These are phyloP conservation scores for Xylariomycetidae sp. DNA, from an alignment of 2,329 filamentous ascomycete genomes.

Conservation along the genomic window DNA sequence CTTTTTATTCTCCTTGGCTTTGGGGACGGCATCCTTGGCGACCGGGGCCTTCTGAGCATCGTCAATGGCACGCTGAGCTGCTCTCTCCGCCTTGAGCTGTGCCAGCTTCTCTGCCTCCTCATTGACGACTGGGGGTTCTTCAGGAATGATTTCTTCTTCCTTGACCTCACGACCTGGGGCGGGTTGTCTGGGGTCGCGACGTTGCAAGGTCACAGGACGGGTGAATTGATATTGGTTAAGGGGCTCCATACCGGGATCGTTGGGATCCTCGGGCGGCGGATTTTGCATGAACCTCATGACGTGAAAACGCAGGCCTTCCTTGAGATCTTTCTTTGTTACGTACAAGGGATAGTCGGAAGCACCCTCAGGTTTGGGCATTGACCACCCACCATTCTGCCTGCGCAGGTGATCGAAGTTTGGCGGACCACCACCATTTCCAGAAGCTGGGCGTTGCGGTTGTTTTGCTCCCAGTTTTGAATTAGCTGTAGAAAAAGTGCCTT, in stretches of 20 bases:
- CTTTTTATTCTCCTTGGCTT: slow-evolving; percentile 41
- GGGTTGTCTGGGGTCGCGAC: slow-evolving; percentile 75
- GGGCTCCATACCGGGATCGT: slow-evolving; percentile 62
- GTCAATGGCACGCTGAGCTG: slow-evolving; percentile 81
- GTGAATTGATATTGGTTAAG: slow-evolving; percentile 73
- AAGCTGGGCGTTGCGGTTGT: not conserved
- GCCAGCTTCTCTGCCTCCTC: slow-evolving; percentile 62
- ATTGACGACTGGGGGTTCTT: slow-evolving; percentile 43
- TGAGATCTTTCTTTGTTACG: slow-evolving; percentile 75
- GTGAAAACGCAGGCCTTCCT: slow-evolving; percentile 79
- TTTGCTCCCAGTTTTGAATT: slow-evolving; percentile 12
- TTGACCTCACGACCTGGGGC: slow-evolving; percentile 61
- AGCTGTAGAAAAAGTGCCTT: slow-evolving; percentile 16
- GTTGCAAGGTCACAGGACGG: slow-evolving; percentile 81
- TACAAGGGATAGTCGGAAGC: slow-evolving; percentile 60
- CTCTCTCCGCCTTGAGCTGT: slow-evolving; percentile 70
- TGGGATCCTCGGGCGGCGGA: slow-evolving; percentile 40
- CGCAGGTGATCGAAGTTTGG: slow-evolving; percentile 38
- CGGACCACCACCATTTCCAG: not conserved
- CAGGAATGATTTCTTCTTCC: slow-evolving; percentile 42
- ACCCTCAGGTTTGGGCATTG: slow-evolving; percentile 41
- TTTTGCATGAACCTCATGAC: slow-evolving; percentile 65
- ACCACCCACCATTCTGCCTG: slow-evolving; percentile 53
- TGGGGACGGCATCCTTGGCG: slow-evolving; percentile 50
- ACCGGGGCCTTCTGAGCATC: slow-evolving; percentile 90